phyloP scores from a whole-genome alignment of 495 filamentous ascomycete genomes.

The Penicillium cosmopolitanum region DNA sequence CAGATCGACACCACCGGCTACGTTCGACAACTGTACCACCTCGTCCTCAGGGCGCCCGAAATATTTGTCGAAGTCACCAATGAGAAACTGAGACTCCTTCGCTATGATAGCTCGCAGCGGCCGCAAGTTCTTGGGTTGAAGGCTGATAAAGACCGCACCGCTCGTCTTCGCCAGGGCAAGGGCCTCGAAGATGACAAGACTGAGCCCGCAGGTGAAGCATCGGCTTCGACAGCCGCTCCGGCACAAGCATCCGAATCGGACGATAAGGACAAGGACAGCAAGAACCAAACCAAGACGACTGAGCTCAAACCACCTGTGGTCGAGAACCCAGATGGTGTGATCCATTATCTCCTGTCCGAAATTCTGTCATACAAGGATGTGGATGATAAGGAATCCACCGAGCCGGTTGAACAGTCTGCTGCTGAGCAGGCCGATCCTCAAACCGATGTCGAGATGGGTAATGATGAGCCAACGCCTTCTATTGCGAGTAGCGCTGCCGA shows the following conservation, averaged over 20 bases:
- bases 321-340: conserved; percentile 92
- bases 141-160: conserved; percentile 46
- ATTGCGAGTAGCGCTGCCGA: conserved; percentile 37
- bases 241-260: conserved; percentile 24
- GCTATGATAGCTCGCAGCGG: conserved; percentile 62
- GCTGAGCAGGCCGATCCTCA: conserved; percentile 36
- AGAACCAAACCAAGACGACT: conserved; percentile 62
- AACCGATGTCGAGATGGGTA: conserved; percentile 56
- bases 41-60: conserved; percentile 81
- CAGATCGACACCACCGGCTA: conserved; percentile 71
- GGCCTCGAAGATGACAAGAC: conserved; percentile 15
- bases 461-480: conserved; percentile 43
- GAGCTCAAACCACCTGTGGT: conserved; percentile 84
- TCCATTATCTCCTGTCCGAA: conserved; percentile 94
- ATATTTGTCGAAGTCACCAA: conserved; percentile 91
- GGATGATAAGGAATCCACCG: conserved; percentile 70
- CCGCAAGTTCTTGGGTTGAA: conserved; percentile 63
- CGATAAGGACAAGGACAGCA: conserved; percentile 58
- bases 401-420: conserved; percentile 51
- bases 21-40: conserved; percentile 76
- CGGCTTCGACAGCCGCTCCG: conserved; percentile 12
- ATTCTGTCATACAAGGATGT: conserved; percentile 90
- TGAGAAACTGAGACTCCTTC: conserved; percentile 73
- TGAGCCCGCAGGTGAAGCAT: conserved; percentile 37
- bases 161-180: conserved; percentile 34